phyloP scores from a whole-genome alignment of 352 stramenopile genomes.

The Plasmopara muralis region DNA sequence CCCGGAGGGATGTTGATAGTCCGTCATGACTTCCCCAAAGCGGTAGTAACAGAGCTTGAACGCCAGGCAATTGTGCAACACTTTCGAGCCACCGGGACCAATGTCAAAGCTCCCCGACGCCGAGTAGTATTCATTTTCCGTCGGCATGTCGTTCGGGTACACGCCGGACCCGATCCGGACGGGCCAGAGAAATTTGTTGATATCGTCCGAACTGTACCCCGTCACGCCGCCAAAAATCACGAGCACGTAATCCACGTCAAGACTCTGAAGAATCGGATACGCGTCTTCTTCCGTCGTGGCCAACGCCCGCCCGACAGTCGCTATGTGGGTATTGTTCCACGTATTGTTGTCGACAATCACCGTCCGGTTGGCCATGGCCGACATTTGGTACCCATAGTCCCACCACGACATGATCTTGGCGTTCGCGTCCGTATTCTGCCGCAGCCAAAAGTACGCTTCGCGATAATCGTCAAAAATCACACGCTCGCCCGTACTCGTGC shows the following conservation, averaged over 20 bases:
- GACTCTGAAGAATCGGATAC: constrained; percentile 83
- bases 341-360: constrained; percentile 94
- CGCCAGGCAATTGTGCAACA: constrained; percentile 86
- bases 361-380: constrained; percentile 86
- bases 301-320: constrained; percentile 87
- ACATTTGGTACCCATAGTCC: constrained; percentile 92
- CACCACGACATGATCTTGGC: constrained; percentile 88
- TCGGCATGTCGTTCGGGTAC: constrained; percentile 80
- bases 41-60: constrained; percentile 94
- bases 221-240: constrained; percentile 88
- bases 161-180: constrained; percentile 86
- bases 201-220: constrained; percentile 85
- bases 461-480: constrained; percentile 97
- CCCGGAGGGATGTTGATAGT: constrained; percentile 72
- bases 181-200: constrained; percentile 93
- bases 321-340: constrained; percentile 96
- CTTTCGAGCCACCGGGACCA: constrained; percentile 70
- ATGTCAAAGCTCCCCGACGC: constrained; percentile 79
- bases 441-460: constrained; percentile 90
- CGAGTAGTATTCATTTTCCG: constrained; percentile 85
- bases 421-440: constrained; percentile 86
- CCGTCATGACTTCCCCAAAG: constrained; percentile 85
- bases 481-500: constrained; percentile 58
- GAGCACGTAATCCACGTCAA: constrained; percentile 92
- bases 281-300: constrained; percentile 81